Evolutionary conservation across 2,329 filamentous ascomycete genomes (phyloP).

Genomic region (Xylariaceae sp.): DNA sequence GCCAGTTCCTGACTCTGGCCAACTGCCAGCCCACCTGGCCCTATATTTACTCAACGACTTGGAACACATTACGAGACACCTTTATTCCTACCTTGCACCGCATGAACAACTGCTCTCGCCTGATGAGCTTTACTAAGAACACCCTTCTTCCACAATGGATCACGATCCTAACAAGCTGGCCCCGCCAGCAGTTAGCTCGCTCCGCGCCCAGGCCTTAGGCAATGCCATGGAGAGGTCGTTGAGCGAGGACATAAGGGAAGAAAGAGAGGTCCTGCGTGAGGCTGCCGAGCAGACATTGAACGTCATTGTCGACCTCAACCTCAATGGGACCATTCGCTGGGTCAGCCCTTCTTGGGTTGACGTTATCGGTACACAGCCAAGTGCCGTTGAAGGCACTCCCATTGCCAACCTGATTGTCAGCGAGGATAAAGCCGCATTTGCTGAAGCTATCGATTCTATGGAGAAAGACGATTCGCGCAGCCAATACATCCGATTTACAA

Average conservation of each 20-base stretch:
- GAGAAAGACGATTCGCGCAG: slow-evolving; percentile 89
- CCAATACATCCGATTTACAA: slow-evolving; percentile 78
- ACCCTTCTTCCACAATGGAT: slow-evolving; percentile 42
- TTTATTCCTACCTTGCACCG: too few relatives aligned
- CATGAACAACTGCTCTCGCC: too few relatives aligned
- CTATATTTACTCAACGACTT: too few relatives aligned
- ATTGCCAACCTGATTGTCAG: slow-evolving; percentile 77
- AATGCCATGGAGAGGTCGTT: slow-evolving; percentile 60
- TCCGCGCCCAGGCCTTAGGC: slow-evolving; percentile 46
- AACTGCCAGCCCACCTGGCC: slow-evolving; percentile 34
- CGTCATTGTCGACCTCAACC: slow-evolving; percentile 88
- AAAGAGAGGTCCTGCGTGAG: slow-evolving; percentile 89
- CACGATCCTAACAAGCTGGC: slow-evolving; percentile 42
- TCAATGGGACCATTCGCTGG: slow-evolving; percentile 90
- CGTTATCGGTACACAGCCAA: slow-evolving; percentile 75
- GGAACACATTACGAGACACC: too few relatives aligned
- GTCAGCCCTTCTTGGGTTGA: slow-evolving; percentile 95
- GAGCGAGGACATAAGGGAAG: slow-evolving; percentile 87
- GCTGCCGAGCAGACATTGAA: slow-evolving; percentile 96
- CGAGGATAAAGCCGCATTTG: slow-evolving; percentile 76
- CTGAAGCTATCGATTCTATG: slow-evolving; percentile 81
- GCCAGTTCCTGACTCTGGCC: slow-evolving; percentile 38
- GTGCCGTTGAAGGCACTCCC: slow-evolving; percentile 68
- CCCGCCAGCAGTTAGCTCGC: slow-evolving; percentile 50
- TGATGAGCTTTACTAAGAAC: too few relatives aligned